Evolutionary conservation across 371 early-diverging fungal genomes (phyloP), one percentile per base, ranked within the genome.

Genomic region (Coemansia sp.): DNA sequence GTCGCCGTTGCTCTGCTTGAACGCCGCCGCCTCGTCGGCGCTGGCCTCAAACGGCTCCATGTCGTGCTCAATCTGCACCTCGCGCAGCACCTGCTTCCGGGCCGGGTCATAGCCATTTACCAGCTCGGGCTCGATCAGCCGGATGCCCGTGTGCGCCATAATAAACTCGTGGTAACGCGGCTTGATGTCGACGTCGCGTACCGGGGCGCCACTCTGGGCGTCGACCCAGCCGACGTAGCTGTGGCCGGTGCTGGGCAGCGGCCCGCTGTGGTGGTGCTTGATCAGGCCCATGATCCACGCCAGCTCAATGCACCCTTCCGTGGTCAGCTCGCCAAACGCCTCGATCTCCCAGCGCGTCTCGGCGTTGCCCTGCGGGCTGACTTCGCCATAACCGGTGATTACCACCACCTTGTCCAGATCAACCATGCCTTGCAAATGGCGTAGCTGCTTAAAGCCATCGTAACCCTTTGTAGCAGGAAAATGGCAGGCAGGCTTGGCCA

Each of bases 301-400:
- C 90, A 96, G 86, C 80, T 94, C 94, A 68, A 94, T 91, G 72
- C 94, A 92, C 18, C 97, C 97, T 57, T 94, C 94, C 38, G 93
- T 83, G 29, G 94, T 92, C 83, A 96, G 89, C 74, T 93, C 88
- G 61, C 95, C 97, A 55, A 81, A 68, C 62, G 91, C 87, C 78
- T 93, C 94, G 90, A 95, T 93, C 77, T 96, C 96, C 97, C 97
- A 96, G 58, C 97, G 91, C 59, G 94, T 94, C 66, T 94, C 85
- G 43, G 90, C 86, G 62, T 92, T 90, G 78, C 95, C 95, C 82
- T 87, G 93, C 18, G 97, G 95, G 5, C 95, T 93, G 9, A 96
- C 94, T 78, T 96, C 97, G 77, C 90, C 90, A 69, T 90, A 94
- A 62, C 97, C 97, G 59, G 94, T 91, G 46, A 94, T 88, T 43